Evolutionary conservation across 495 filamentous ascomycete genomes (phyloP).

Genomic region (Sordaria brevicollis): DNA sequence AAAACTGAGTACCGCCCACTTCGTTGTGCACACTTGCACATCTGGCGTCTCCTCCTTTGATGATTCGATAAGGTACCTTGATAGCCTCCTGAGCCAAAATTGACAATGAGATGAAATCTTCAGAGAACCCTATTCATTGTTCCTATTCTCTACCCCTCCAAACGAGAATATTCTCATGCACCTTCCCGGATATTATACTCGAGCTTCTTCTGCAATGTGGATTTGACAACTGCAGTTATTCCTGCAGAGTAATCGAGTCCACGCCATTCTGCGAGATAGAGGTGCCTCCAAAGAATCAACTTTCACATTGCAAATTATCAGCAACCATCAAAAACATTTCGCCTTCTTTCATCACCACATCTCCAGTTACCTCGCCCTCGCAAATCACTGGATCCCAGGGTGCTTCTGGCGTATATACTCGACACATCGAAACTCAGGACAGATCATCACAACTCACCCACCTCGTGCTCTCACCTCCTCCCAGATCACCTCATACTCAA

Average conservation of each 20-base stretch:
- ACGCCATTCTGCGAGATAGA: not conserved
- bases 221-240: not conserved
- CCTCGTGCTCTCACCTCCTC: not conserved
- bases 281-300: not conserved
- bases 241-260: not conserved
- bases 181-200: not conserved
- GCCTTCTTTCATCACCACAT: not conserved
- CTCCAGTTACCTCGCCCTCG: not conserved
- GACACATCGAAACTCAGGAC: not conserved
- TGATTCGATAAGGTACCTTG: not conserved
- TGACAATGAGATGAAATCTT: not conserved
- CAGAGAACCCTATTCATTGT: not conserved
- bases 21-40: not conserved
- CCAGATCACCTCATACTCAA: not conserved
- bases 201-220: not conserved
- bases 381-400: not conserved
- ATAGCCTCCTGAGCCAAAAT: not conserved
- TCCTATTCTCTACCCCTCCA: not conserved
- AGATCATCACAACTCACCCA: not conserved
- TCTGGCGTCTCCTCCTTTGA: not conserved
- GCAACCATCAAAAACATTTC: too few relatives aligned
- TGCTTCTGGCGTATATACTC: not conserved
- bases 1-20: not conserved
- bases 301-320: not conserved
- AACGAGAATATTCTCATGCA: not conserved